Base-by-base conservation (phyloP, 768 basidiomycete species). In the Xanthoconium stramineum region DNA sequence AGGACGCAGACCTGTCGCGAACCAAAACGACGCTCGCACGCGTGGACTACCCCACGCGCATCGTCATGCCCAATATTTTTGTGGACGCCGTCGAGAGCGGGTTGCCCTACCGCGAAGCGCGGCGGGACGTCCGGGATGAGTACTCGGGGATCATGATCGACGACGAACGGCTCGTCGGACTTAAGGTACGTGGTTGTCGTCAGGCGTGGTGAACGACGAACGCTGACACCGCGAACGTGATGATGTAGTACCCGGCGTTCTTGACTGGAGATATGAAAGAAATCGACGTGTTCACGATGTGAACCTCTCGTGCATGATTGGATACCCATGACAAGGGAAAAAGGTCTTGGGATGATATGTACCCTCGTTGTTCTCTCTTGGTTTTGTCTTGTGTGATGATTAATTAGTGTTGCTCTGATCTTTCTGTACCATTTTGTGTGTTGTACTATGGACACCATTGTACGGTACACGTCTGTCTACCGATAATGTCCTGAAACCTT, bases 121-220 rank as follows among this genome's bases (percentile, higher is more conserved):
- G 42, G 3, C 52, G 69, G 30, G 63, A 65, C 17, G 47, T 63
- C 9, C 53, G 57, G 39, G 66, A 64, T 12, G 56, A 63, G 2
- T 78, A 75, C 53, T 70, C 70, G 8, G 77, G 77, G 10, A 61
- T 76, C 56, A 76, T 77, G 75, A 70, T 78, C 30, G 78, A 77
- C 53, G 75, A 77, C 29, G 73, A 74, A 42, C 64, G 76, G 50
- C 50, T 78, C 30, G 57, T 79, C 28, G 75, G 76, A 30, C 53
- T 79, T 56, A 72, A 72, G 68, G 78, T 79, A 50, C 37, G 75
- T 17, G 14, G 29, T 17, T 17, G n/a, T 2, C 17, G 24, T 14
- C 3, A 11, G 10, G 33, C 33, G 24, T 24, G 24, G 24, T 24
- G 24, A 24, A 24, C 24, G 4, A 24, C 24, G 24, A 24, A 24